Percentiles rank a stretch among this genome's conserved stretches.
Evolutionary conservation across 495 filamentous ascomycete genomes (phyloP).

Genomic region (Oidiodendron maius): DNA sequence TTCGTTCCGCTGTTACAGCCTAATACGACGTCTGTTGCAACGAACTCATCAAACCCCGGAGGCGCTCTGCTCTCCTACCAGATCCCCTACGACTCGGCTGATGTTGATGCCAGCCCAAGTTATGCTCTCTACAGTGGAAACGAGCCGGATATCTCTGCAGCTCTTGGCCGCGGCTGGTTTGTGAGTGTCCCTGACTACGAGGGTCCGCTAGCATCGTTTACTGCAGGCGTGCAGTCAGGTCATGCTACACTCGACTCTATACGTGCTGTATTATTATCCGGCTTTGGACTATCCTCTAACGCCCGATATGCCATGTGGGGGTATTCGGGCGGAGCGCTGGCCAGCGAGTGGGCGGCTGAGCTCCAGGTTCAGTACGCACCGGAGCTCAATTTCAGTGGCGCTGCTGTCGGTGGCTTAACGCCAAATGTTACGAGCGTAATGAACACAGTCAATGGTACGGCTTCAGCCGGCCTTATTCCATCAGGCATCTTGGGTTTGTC

Average conservation of each 20-base stretch:
- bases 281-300: slow-evolving; percentile 9
- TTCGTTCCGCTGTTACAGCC: slow-evolving; percentile 35
- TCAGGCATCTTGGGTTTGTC: slow-evolving; percentile 1
- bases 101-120: slow-evolving; percentile 11
- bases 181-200: slow-evolving; percentile 45
- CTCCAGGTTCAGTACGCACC: slow-evolving; percentile 51
- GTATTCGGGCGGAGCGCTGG: slow-evolving; percentile 52
- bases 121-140: slow-evolving; percentile 22
- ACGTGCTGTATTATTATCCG: slow-evolving; percentile 32
- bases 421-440: slow-evolving; percentile 23
- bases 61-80: slow-evolving; percentile 37
- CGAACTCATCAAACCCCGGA: slow-evolving; percentile 12
- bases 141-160: slow-evolving; percentile 26
- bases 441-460: background rate
- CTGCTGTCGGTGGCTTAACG: slow-evolving; percentile 40
- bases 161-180: slow-evolving; percentile 37
- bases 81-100: slow-evolving; percentile 32
- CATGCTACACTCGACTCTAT: slow-evolving; percentile 42
- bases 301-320: slow-evolving; percentile 40
- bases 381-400: slow-evolving; percentile 43
- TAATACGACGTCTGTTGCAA: background rate
- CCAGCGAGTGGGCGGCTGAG: slow-evolving; percentile 47
- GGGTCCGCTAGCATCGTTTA: slow-evolving; percentile 34
- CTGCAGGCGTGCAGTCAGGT: slow-evolving; percentile 35
- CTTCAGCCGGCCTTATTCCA: slow-evolving; percentile 3